Evolutionary conservation across 2,329 filamentous ascomycete species (phyloP).

Genomic region (Apiospora phragmitis): DNA sequence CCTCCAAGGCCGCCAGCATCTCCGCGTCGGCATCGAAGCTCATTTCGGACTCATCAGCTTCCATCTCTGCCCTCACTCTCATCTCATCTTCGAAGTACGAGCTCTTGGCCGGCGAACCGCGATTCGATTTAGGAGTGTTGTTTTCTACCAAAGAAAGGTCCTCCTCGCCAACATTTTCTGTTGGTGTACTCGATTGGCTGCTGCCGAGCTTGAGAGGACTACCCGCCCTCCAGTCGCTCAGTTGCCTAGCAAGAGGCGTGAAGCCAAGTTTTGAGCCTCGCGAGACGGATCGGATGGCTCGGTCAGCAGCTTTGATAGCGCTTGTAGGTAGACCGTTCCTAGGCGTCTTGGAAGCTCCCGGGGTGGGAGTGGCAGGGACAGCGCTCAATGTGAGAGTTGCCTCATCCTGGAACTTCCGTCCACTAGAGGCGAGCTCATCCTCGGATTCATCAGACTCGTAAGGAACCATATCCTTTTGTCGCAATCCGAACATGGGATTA

Average conservation of each 20-base stretch:
- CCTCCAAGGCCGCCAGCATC: slow-evolving; percentile 35
- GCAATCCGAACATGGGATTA: slow-evolving; percentile 42
- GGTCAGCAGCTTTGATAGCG: slow-evolving; percentile 28
- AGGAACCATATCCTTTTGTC: slow-evolving; percentile 48
- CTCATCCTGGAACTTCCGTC: slow-evolving; percentile 28
- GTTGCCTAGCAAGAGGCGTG: slow-evolving; percentile 62
- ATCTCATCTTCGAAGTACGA: slow-evolving; percentile 66
- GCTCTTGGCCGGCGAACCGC: slow-evolving; percentile 42
- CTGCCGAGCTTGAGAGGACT: slow-evolving; percentile 49
- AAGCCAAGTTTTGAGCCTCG: slow-evolving; percentile 50
- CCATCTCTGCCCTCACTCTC: slow-evolving; percentile 28
- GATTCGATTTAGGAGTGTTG: slow-evolving; percentile 23
- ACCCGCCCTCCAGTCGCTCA: slow-evolving; percentile 62
- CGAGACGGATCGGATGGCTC: slow-evolving; percentile 31
- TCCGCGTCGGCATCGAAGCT: slow-evolving; percentile 35
- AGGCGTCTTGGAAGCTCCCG: slow-evolving; percentile 26
- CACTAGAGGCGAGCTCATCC: slow-evolving; percentile 46
- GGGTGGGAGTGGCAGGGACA: slow-evolving; percentile 45
- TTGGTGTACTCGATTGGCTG: slow-evolving; percentile 28
- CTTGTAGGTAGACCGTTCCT: slow-evolving; percentile 25
- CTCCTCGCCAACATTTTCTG: slow-evolving; percentile 21
- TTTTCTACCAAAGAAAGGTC: slow-evolving; percentile 28
- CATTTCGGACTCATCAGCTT: slow-evolving; percentile 18
- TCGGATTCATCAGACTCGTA: slow-evolving; percentile 54
- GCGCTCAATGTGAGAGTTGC: slow-evolving; percentile 28